phyloP scores from a whole-genome alignment of 192 early-diverging fungal genomes.

The Haplosporangium gracile region DNA sequence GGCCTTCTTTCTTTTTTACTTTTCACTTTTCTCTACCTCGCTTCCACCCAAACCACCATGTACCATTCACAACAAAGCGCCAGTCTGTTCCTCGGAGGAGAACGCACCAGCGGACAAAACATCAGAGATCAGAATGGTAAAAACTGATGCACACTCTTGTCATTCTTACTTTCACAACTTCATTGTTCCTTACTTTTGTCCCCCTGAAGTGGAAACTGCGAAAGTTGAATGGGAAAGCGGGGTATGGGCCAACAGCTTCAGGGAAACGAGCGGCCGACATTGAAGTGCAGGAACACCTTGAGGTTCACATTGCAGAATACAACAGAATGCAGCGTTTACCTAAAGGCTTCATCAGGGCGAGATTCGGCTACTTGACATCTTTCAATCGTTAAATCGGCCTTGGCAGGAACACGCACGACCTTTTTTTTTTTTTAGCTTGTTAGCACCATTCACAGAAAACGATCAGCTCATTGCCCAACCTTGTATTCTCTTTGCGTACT shows the following conservation, averaged over 20 bases:
- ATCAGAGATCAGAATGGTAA: slow-evolving; percentile 96
- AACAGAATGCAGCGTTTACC: not conserved
- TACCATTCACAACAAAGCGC: slow-evolving; percentile 59
- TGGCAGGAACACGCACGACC: not conserved
- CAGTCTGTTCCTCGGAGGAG: slow-evolving; percentile 87
- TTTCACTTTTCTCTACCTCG: not conserved
- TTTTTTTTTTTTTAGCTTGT: not conserved
- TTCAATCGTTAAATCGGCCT: not conserved
- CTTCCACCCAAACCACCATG: slow-evolving; percentile 47
- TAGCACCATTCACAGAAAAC: not conserved
- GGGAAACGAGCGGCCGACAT: not conserved
- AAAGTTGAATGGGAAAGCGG: too few relatives aligned
- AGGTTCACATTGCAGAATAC: not conserved
- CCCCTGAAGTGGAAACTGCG: not conserved
- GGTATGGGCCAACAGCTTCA: not conserved
- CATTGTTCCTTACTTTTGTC: not conserved
- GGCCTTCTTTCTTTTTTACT: not conserved
- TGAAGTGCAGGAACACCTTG: not conserved
- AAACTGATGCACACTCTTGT: not conserved
- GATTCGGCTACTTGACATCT: not conserved
- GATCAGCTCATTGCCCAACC: not conserved
- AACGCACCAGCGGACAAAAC: slow-evolving; percentile 90
- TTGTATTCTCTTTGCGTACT: not conserved
- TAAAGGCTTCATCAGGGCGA: not conserved
- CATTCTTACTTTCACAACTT: not conserved